These are phyloP conservation scores for Testicularia cyperi DNA, from an alignment of 1,284 basidiomycete genomes.

Conservation along the genomic window DNA sequence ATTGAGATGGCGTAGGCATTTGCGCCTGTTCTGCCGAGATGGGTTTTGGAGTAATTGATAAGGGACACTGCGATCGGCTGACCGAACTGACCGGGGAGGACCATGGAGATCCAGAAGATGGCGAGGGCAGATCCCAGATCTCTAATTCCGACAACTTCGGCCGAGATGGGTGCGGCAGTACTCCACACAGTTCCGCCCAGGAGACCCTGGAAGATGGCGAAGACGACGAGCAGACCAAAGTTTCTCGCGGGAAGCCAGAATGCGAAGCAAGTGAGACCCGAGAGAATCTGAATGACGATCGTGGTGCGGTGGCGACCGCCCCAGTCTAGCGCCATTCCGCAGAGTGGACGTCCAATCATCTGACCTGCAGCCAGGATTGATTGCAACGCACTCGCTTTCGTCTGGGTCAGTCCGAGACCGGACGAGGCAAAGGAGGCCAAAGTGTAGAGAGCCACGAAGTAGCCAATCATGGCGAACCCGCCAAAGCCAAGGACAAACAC, in stretches of 20 bases:
- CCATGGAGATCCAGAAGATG: slow-evolving; percentile 61
- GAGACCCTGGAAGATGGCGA: slow-evolving; percentile 61
- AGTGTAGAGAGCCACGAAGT: slow-evolving; percentile 63
- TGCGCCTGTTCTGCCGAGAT: slow-evolving; percentile 52
- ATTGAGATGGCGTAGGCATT: slow-evolving; percentile 61
- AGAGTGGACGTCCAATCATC: slow-evolving; percentile 62
- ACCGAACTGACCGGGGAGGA: slow-evolving; percentile 58
- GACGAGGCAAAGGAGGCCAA: slow-evolving; percentile 62
- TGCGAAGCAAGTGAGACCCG: slow-evolving; percentile 60
- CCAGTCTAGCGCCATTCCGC: slow-evolving; percentile 61
- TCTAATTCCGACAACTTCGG: slow-evolving; percentile 61
- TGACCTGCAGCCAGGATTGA: slow-evolving; percentile 63
- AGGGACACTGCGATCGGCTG: slow-evolving; percentile 62
- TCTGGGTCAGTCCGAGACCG: slow-evolving; percentile 61
- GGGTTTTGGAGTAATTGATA: slow-evolving; percentile 56
- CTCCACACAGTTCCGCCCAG: slow-evolving; percentile 62
- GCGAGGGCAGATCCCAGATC: slow-evolving; percentile 61
- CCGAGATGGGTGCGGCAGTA: slow-evolving; percentile 58
- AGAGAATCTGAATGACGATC: slow-evolving; percentile 60
- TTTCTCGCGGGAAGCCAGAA: slow-evolving; percentile 62
- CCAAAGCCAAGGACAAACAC: slow-evolving; percentile 49
- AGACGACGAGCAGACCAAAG: slow-evolving; percentile 61
- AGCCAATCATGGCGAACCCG: slow-evolving; percentile 58
- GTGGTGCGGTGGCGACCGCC: slow-evolving; percentile 62
- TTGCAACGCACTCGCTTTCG: slow-evolving; percentile 62